A percentile compares a stretch with the other conserved stretches of the same genome.
These are phyloP conservation scores for Ilyonectria mors-panacis DNA, from an alignment of 2,329 filamentous ascomycete genomes.

Conservation along the genomic window DNA sequence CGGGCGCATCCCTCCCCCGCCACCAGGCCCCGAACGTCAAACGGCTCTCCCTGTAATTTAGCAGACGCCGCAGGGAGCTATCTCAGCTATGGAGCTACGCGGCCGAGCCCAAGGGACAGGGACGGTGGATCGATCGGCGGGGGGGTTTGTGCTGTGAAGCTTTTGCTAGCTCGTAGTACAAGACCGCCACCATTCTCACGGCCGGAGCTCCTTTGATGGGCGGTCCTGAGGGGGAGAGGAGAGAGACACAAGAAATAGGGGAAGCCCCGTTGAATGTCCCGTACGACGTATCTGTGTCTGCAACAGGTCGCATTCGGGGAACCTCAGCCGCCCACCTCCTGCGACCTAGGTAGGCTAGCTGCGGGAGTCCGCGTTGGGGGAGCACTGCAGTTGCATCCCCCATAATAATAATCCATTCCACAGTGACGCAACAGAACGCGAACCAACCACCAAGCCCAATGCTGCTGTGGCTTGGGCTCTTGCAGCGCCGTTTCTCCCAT, in stretches of 20 bases:
- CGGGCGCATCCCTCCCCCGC: conserved; percentile 22
- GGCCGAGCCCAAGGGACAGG: not conserved
- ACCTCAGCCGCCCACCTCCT: not conserved
- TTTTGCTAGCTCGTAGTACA: not conserved
- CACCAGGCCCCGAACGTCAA: conserved; percentile 33
- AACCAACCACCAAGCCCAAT: not conserved
- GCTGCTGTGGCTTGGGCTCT: not conserved
- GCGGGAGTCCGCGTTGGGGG: not conserved
- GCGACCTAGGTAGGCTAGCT: not conserved
- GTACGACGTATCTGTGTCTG: not conserved
- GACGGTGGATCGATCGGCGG: not conserved
- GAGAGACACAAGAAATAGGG: not conserved
- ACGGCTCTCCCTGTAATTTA: conserved; percentile 33
- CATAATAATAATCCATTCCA: not conserved
- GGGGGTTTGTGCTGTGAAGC: not conserved
- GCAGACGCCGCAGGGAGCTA: not conserved
- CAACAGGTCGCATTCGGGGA: not conserved
- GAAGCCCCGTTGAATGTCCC: not conserved
- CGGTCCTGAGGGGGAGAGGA: not conserved
- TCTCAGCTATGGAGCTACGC: not conserved
- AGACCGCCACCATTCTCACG: not conserved
- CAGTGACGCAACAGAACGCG: not conserved
- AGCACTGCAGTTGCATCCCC: not conserved
- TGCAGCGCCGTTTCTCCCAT: not conserved
- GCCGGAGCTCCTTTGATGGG: not conserved